phyloP scores from a whole-genome alignment of 2,329 filamentous ascomycete species.

The Fusarium coicis region DNA sequence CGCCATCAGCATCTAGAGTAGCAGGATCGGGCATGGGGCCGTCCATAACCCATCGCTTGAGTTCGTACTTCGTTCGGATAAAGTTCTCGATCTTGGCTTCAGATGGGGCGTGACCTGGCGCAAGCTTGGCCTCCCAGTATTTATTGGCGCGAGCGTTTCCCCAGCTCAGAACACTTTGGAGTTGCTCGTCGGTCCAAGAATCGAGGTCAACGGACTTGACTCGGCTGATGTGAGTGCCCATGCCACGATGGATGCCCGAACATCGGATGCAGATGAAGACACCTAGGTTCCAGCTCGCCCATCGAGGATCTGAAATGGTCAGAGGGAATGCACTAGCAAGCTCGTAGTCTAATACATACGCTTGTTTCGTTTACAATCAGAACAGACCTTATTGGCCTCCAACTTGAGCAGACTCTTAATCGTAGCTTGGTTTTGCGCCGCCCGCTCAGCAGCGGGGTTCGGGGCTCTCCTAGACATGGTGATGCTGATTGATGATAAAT shows the following conservation, averaged over 20 bases:
- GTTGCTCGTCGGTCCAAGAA: conserved; percentile 97
- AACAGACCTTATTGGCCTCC: conserved; percentile 95
- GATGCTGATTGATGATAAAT: conserved; percentile 13
- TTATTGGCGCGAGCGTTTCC: conserved; percentile 97
- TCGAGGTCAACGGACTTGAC: conserved; percentile 99
- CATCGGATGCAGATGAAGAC: conserved; percentile 98
- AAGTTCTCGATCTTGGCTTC: conserved; percentile 99
- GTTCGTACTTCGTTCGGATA: conserved; percentile 98
- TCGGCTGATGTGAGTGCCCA: conserved; percentile 98
- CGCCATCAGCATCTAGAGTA: conserved; percentile 82
- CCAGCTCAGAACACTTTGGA: conserved; percentile 94
- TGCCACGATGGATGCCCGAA: conserved; percentile 97
- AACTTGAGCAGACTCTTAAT: conserved; percentile 96
- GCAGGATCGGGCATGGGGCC: conserved; percentile 93
- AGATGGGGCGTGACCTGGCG: conserved; percentile 88
- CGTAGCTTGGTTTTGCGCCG: conserved; percentile 91
- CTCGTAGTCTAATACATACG: conserved; percentile 65
- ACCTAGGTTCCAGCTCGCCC: conserved; percentile 98
- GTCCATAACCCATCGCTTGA: conserved; percentile 99
- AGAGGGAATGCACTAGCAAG: background rate
- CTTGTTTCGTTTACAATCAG: conserved; percentile 99
- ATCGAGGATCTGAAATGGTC: conserved; percentile 80
- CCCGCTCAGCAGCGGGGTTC: conserved; percentile 84
- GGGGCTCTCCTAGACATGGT: conserved; percentile 81
- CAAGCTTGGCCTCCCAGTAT: conserved; percentile 97